Percentiles rank a stretch among this genome's conserved stretches.
These are phyloP conservation scores for Tetradesmus lagerheimii DNA, from an alignment of 139 green algal species.

Conservation along the genomic window DNA sequence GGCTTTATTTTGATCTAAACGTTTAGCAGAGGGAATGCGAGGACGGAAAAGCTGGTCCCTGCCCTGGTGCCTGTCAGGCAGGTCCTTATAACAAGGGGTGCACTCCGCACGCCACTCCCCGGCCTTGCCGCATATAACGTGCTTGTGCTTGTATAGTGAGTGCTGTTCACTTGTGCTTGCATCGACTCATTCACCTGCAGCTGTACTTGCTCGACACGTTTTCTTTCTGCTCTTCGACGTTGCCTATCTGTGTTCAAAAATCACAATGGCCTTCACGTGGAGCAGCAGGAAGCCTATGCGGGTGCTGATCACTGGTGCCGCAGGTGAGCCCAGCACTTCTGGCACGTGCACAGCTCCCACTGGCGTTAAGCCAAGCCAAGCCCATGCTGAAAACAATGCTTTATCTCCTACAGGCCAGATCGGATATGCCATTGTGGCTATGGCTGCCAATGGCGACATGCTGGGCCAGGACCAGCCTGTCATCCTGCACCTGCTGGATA, in stretches of 20 bases:
- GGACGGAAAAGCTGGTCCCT: neutral
- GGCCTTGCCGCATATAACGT: neutral
- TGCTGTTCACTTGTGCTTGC: neutral
- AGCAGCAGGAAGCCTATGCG: constrained; percentile 3
- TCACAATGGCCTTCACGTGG: neutral
- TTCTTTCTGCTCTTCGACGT: neutral
- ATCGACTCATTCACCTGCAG: neutral
- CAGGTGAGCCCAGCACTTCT: neutral
- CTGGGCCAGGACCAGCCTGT: constrained; percentile 90
- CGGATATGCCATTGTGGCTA: constrained; percentile 89
- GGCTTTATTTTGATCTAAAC: no score
- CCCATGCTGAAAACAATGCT: neutral
- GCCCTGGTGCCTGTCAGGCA: neutral
- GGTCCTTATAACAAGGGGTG: neutral
- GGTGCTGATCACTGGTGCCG: constrained; percentile 39
- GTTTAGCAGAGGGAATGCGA: no score
- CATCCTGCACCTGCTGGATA: constrained; percentile 97
- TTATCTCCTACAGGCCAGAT: constrained; percentile 19
- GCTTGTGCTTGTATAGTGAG: no score
- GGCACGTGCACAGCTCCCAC: neutral
- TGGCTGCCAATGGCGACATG: constrained; percentile 86
- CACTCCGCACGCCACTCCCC: neutral
- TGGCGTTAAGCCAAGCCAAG: neutral
- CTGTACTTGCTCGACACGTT: neutral
- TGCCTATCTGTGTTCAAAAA: neutral